These are phyloP conservation scores for Phaseolus coccineus DNA, from an alignment of 331 rosid species.

Conservation along the genomic window DNA sequence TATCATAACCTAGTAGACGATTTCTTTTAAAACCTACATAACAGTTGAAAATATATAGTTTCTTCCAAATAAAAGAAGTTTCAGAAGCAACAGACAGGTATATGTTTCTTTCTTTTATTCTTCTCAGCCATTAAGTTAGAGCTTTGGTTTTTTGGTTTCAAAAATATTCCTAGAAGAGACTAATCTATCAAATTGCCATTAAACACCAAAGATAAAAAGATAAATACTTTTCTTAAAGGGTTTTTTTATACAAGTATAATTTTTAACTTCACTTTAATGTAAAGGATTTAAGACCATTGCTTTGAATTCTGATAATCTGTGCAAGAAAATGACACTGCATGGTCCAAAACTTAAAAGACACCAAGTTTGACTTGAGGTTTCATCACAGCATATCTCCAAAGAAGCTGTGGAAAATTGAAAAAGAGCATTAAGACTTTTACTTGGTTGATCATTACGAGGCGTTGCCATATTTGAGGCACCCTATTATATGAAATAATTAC, in stretches of 20 bases:
- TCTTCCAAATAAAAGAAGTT: conserved; percentile 24
- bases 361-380: conserved; percentile 48
- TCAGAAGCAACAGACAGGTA: background rate
- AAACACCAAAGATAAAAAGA: background rate
- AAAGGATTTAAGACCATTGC: background rate
- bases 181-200: background rate
- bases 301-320: conserved; percentile 20
- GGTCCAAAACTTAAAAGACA: conserved; percentile 35
- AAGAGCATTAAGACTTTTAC: background rate
- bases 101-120: background rate
- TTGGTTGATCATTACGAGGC: background rate
- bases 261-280: background rate
- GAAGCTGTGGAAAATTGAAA: conserved; percentile 12
- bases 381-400: conserved; percentile 20
- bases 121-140: conserved; percentile 5
- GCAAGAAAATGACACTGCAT: conserved; percentile 31
- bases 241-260: background rate
- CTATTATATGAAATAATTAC: conserved; percentile 36
- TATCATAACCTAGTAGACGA: background rate
- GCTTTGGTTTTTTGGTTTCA: background rate
- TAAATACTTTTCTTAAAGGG: background rate
- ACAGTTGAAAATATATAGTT: conserved; percentile 21
- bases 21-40: conserved; percentile 18
- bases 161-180: background rate
- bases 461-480: conserved; percentile 31